phyloP scores from a whole-genome alignment of 176 grass and related monocot species.

The Oryza meyeriana region DNA sequence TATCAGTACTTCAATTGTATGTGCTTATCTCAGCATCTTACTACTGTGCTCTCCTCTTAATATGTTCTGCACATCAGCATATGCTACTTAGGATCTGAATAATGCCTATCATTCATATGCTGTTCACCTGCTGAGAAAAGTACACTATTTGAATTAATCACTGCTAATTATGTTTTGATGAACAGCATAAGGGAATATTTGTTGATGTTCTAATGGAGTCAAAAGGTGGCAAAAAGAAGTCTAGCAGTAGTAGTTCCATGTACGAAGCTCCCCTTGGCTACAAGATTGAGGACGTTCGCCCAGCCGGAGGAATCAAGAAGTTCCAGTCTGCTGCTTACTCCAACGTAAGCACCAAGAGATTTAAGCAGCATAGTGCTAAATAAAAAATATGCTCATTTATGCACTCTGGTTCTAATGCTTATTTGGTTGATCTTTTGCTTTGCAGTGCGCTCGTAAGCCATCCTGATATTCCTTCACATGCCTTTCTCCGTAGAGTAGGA shows the following conservation, averaged over 20 bases:
- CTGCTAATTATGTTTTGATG: background rate
- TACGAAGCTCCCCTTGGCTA: constrained; percentile 97
- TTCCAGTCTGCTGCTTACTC: constrained; percentile 99
- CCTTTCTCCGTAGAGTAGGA: constrained; percentile 53
- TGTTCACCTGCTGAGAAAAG: background rate
- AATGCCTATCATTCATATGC: background rate
- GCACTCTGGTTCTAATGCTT: constrained; percentile 20
- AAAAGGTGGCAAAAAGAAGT: constrained; percentile 78
- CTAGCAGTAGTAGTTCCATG: constrained; percentile 64
- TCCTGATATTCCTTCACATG: constrained; percentile 76
- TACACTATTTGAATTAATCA: background rate
- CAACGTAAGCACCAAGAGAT: constrained; percentile 61
- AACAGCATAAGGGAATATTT: constrained; percentile 16
- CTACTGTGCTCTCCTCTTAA: background rate
- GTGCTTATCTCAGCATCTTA: background rate
- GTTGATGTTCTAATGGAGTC: constrained; percentile 97
- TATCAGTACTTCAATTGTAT: background rate
- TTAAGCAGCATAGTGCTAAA: background rate
- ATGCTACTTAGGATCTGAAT: background rate
- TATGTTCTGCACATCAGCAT: background rate
- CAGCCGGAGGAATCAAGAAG: constrained; percentile 90
- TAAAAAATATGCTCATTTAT: background rate
- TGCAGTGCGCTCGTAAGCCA: constrained; percentile 91
- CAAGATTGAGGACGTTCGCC: constrained; percentile 95
- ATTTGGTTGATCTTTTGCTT: constrained; percentile 36